These are phyloP conservation scores for Lavandula angustifolia DNA, from an alignment of 257 asterid species.

Conservation along the genomic window DNA sequence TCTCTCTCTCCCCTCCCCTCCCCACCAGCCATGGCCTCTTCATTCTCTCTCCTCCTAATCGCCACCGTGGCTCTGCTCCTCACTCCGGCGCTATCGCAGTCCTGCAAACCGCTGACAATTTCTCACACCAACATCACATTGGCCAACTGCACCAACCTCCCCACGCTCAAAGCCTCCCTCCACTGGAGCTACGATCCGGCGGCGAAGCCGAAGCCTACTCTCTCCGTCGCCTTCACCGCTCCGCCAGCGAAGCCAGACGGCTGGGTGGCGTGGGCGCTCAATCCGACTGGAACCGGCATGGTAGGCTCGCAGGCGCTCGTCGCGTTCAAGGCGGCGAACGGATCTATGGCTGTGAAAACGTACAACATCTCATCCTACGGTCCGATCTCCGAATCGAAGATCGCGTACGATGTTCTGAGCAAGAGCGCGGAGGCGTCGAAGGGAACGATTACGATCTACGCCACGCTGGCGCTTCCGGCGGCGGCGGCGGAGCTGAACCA, in stretches of 20 bases:
- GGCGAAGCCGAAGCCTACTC: slow-evolving; percentile 35
- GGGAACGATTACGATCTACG: too few relatives aligned
- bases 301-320: slow-evolving; percentile 61
- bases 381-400: too few relatives aligned
- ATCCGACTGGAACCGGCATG: slow-evolving; percentile 64
- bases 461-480: too few relatives aligned
- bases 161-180: slow-evolving; percentile 48
- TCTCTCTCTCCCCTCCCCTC: background rate
- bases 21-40: slow-evolving; percentile 36
- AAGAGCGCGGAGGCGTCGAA: too few relatives aligned
- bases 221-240: too few relatives aligned
- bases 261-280: slow-evolving; percentile 26
- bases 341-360: too few relatives aligned
- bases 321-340: slow-evolving; percentile 46
- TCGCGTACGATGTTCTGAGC: too few relatives aligned
- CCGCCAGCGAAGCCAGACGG: too few relatives aligned
- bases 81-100: slow-evolving; percentile 45
- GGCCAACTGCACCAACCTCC: slow-evolving; percentile 49
- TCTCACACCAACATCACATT: slow-evolving; percentile 7
- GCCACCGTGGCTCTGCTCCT: slow-evolving; percentile 39
- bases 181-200: slow-evolving; percentile 56
- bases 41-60: slow-evolving; percentile 29
- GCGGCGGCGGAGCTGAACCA: slow-evolving; percentile 25
- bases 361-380: too few relatives aligned
- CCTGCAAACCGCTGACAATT: slow-evolving; percentile 48